Conservation (phyloP, 805 yeast genomes). For the Cyberlindnera xishuangbannaensis region DNA sequence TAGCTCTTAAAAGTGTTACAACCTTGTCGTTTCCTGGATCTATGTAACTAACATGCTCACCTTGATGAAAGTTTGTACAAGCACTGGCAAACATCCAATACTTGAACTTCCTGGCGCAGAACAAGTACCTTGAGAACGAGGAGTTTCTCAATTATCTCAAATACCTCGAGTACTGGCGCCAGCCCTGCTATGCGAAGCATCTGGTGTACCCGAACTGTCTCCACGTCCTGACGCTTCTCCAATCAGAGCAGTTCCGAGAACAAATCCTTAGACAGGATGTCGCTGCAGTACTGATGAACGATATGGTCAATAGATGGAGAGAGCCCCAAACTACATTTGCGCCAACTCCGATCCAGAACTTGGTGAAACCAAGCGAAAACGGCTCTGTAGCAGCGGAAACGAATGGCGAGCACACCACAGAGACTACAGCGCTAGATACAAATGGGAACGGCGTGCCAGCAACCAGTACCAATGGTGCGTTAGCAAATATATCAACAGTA, state of each 20-base stretch:
- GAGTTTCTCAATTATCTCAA: constrained; percentile 69
- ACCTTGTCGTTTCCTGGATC: neutral
- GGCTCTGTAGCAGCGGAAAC: constrained; percentile 1
- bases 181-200: constrained; percentile 62
- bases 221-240: constrained; percentile 54
- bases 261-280: constrained; percentile 52
- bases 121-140: constrained; percentile 63
- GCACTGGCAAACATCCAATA: constrained; percentile 87
- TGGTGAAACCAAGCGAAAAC: constrained; percentile 1
- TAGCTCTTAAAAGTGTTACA: too few species aligned
- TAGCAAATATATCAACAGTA: too few species aligned
- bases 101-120: constrained; percentile 80
- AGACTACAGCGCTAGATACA: too few species aligned
- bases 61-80: constrained; percentile 85
- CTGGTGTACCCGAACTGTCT: constrained; percentile 84
- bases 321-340: constrained; percentile 24
- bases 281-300: constrained; percentile 58
- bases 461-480: too few species aligned
- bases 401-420: too few species aligned
- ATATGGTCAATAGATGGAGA: constrained; percentile 68
- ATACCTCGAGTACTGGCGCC: constrained; percentile 82
- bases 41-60: neutral
- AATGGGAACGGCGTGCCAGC: constrained; percentile 3
- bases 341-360: constrained; percentile 19
- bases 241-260: constrained; percentile 45